Conservation (phyloP, 1,284 basidiomycete genomes). For the Schizophyllum commune region DNA sequence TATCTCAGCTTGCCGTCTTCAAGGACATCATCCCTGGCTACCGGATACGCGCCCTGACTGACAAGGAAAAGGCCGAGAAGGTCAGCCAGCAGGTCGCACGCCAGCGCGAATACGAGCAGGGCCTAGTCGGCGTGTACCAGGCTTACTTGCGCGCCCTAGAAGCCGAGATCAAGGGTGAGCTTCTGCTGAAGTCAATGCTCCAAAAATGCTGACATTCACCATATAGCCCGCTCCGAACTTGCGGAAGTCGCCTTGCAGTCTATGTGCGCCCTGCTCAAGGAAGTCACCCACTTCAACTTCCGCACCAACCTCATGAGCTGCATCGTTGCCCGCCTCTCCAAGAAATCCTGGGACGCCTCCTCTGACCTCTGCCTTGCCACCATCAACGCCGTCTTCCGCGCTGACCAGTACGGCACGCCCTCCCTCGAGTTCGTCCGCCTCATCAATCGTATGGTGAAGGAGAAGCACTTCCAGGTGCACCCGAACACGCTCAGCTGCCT, state of each 20-base stretch:
- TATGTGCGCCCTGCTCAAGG: conserved; percentile 80
- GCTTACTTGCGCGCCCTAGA: conserved; percentile 83
- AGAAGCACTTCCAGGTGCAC: conserved; percentile 84
- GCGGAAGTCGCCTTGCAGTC: conserved; percentile 70
- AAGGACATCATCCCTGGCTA: conserved; percentile 94
- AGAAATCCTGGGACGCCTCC: conserved; percentile 79
- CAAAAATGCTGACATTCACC: too few species aligned
- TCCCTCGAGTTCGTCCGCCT: conserved; percentile 89
- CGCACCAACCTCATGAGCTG: conserved; percentile 87
- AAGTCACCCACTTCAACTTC: conserved; percentile 97
- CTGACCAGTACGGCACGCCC: conserved; percentile 71
- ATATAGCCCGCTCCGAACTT: conserved; percentile 65
- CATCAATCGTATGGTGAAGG: conserved; percentile 95
- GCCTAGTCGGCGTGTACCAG: conserved; percentile 88
- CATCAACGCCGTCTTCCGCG: conserved; percentile 74
- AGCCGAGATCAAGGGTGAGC: conserved; percentile 76
- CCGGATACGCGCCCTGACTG: conserved; percentile 83
- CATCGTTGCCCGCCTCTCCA: conserved; percentile 79
- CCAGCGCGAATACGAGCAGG: conserved; percentile 94
- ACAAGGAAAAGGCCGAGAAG: conserved; percentile 87
- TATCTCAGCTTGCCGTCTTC: conserved; percentile 92
- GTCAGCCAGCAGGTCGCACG: conserved; percentile 90
- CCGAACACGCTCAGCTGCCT: conserved; percentile 85
- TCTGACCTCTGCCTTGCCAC: conserved; percentile 80
- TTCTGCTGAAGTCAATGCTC: too few species aligned